Conservation (phyloP, 2,329 filamentous ascomycete genomes). For the Beauveria asiatica region DNA sequence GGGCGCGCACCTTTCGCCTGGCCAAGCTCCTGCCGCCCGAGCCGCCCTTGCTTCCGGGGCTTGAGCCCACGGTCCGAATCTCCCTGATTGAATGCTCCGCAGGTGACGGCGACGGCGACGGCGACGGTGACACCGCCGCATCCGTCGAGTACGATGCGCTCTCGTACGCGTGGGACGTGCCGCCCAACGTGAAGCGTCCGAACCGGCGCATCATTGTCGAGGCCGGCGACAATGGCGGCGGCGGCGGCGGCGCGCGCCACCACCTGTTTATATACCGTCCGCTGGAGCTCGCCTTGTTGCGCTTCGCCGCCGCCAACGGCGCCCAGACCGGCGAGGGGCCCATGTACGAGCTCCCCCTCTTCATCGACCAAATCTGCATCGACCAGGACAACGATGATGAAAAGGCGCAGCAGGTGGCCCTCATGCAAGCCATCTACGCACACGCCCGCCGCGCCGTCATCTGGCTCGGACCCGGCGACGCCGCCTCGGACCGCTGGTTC, state of each 20-base stretch:
- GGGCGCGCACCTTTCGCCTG: slow-evolving; percentile 16
- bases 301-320: slow-evolving; percentile 11
- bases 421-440: slow-evolving; percentile 24
- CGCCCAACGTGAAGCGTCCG: slow-evolving; percentile 6
- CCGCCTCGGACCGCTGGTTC: slow-evolving; percentile 17
- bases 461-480: slow-evolving; percentile 21
- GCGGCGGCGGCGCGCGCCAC: not conserved
- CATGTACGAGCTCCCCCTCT: slow-evolving; percentile 16
- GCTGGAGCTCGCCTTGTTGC: slow-evolving; percentile 22
- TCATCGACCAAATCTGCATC: slow-evolving; percentile 26
- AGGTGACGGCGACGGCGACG: slow-evolving; percentile 3
- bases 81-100: slow-evolving; percentile 18
- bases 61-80: slow-evolving; percentile 19
- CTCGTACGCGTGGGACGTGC: slow-evolving; percentile 23
- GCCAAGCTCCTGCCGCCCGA: slow-evolving; percentile 18
- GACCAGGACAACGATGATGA: slow-evolving; percentile 19
- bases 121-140: not conserved
- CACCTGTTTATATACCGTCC: slow-evolving; percentile 20
- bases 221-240: not conserved
- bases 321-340: not conserved
- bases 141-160: slow-evolving; percentile 20
- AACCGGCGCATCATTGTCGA: slow-evolving; percentile 22
- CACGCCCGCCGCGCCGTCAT: slow-evolving; percentile 17
- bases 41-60: slow-evolving; percentile 14
- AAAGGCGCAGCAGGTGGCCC: slow-evolving; percentile 19